phyloP scores from a whole-genome alignment of 352 stramenopile genomes.

The Phytophthora meadii region DNA sequence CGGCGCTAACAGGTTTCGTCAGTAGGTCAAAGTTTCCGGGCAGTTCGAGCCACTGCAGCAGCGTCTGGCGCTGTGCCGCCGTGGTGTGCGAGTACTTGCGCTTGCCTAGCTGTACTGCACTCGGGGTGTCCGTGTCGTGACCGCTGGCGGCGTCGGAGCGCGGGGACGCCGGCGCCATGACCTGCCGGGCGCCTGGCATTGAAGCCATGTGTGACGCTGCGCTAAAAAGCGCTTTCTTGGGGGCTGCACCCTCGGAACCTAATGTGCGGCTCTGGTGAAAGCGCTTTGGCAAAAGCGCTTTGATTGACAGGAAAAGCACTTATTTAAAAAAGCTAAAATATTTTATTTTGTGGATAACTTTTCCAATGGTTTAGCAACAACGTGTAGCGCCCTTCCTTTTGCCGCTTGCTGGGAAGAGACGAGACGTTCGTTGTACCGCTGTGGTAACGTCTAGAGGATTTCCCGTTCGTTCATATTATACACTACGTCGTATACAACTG shows the following conservation, averaged over 20 bases:
- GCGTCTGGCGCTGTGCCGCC: constrained; percentile 46
- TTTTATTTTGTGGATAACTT: too few relatives aligned
- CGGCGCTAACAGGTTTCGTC: constrained; percentile 25
- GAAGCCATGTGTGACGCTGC: constrained; percentile 31
- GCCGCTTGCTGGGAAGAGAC: background rate
- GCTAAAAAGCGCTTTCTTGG: constrained; percentile 18
- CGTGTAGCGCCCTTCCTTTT: background rate
- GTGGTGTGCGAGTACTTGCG: constrained; percentile 66
- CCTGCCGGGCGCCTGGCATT: constrained; percentile 14
- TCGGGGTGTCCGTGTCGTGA: constrained; percentile 29
- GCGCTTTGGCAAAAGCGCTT: too few relatives aligned
- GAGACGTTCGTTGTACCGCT: background rate
- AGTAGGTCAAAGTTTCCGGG: constrained; percentile 56
- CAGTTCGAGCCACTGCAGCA: constrained; percentile 69
- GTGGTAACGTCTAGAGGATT: background rate
- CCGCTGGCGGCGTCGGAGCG: constrained; percentile 21
- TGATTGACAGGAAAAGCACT: too few relatives aligned
- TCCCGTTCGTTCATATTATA: too few relatives aligned
- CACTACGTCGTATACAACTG: background rate
- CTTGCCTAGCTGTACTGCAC: constrained; percentile 10
- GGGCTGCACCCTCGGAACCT: constrained; percentile 18
- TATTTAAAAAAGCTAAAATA: too few relatives aligned
- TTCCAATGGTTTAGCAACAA: constrained; percentile 6
- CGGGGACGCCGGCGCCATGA: constrained; percentile 13
- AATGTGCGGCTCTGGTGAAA: constrained; percentile 3